Conservation (phyloP, 2,329 filamentous ascomycete species). For the Calonectria montana region DNA sequence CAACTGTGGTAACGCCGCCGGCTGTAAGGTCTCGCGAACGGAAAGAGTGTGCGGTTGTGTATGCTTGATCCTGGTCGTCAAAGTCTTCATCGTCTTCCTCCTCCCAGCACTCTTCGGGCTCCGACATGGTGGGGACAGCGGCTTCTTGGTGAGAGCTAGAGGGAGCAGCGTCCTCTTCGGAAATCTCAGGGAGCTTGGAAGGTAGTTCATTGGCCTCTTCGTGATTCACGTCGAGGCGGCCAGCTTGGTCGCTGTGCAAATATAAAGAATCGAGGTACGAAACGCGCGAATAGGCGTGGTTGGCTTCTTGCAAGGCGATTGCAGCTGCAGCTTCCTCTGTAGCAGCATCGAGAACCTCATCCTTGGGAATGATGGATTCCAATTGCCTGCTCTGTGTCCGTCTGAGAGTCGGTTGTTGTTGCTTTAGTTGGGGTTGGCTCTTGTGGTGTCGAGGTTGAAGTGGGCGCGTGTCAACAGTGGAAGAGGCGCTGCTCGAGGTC, state of each 20-base stretch:
- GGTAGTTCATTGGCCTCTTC: slow-evolving; percentile 38
- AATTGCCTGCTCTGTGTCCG: slow-evolving; percentile 59
- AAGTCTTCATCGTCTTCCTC: slow-evolving; percentile 80
- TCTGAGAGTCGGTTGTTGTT: slow-evolving; percentile 53
- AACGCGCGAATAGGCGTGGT: slow-evolving; percentile 39
- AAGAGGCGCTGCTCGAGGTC: slow-evolving; percentile 24
- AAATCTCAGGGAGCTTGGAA: slow-evolving; percentile 46
- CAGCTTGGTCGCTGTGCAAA: slow-evolving; percentile 38
- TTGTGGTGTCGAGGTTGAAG: slow-evolving; percentile 61
- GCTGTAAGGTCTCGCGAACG: slow-evolving; percentile 74
- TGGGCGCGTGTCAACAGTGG: slow-evolving; percentile 36
- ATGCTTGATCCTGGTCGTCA: slow-evolving; percentile 72
- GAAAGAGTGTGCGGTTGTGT: slow-evolving; percentile 80
- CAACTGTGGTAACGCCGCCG: slow-evolving; percentile 64
- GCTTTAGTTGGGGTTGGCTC: slow-evolving; percentile 65
- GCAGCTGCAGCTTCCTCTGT: slow-evolving; percentile 19
- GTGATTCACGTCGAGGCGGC: slow-evolving; percentile 37
- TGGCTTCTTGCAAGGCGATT: slow-evolving; percentile 29
- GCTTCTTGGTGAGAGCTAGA: slow-evolving; percentile 39
- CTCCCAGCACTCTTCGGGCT: slow-evolving; percentile 79
- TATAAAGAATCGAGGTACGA: slow-evolving; percentile 45
- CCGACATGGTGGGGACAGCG: slow-evolving; percentile 46
- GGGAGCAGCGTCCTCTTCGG: slow-evolving; percentile 43
- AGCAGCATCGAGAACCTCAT: slow-evolving; percentile 27
- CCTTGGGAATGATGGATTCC: slow-evolving; percentile 38